phyloP scores from a whole-genome alignment of 1,139 yeast genomes.

The Lodderomyces beijingensis region DNA sequence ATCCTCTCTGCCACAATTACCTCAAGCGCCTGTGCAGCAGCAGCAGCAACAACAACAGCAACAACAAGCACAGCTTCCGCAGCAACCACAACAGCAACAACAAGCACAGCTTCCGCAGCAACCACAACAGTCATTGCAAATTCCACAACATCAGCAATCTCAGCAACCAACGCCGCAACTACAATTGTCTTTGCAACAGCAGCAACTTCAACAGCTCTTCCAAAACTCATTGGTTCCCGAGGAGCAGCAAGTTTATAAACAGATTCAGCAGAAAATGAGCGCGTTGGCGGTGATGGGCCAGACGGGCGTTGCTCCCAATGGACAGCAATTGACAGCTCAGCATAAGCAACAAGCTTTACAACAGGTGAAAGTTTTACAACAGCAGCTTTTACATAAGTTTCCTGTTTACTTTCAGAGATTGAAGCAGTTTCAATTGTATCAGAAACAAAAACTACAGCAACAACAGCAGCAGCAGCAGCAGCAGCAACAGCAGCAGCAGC shows the following conservation, averaged over 20 bases:
- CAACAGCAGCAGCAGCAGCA: constrained; percentile 9
- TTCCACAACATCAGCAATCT: constrained; percentile 11
- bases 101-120: constrained; percentile 3
- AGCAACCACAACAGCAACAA: constrained; percentile 9
- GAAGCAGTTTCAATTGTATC: constrained; percentile 38
- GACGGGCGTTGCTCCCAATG: constrained; percentile 42
- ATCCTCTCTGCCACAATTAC: too few species aligned
- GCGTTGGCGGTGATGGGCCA: constrained; percentile 45
- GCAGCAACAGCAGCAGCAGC: constrained; percentile 4
- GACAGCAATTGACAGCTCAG: constrained; percentile 39
- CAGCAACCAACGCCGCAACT: constrained; percentile 11
- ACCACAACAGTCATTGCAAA: constrained; percentile 13
- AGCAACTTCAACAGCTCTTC: constrained; percentile 46
- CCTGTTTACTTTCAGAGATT: constrained; percentile 44
- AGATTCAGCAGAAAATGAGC: constrained; percentile 38
- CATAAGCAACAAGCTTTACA: constrained; percentile 46
- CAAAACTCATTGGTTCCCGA: constrained; percentile 39
- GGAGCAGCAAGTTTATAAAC: constrained; percentile 43
- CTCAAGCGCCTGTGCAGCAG: constrained; percentile 3
- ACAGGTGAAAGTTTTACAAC: constrained; percentile 42
- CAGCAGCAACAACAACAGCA: constrained; percentile 8
- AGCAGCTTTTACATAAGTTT: constrained; percentile 40
- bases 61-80: constrained; percentile 11
- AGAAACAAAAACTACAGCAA: constrained; percentile 19
- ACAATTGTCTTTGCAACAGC: constrained; percentile 25